These are phyloP conservation scores for Tolypocladium tropicale DNA, from an alignment of 2,329 filamentous ascomycete genomes.

Conservation along the genomic window DNA sequence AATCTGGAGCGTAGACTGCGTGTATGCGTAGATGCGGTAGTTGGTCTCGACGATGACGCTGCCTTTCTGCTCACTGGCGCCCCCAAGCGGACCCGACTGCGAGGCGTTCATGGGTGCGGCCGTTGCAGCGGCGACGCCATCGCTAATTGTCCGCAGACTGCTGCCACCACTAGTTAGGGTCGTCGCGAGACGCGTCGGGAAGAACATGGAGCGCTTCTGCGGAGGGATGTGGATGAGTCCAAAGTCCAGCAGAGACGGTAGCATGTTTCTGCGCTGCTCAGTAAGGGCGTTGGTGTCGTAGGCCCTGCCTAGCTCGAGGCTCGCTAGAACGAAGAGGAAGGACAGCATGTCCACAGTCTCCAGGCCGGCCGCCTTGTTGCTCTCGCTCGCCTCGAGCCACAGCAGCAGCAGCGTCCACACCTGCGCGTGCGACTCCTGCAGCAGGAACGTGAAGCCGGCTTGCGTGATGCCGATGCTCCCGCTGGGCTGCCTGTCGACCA, in stretches of 20 bases:
- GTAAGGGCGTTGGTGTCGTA: slow-evolving; percentile 83
- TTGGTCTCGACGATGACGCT: slow-evolving; percentile 97
- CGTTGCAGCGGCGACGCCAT: slow-evolving; percentile 58
- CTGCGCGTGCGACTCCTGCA: slow-evolving; percentile 93
- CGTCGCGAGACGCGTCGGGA: slow-evolving; percentile 87
- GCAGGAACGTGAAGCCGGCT: slow-evolving; percentile 84
- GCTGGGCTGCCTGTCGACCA: slow-evolving; percentile 58
- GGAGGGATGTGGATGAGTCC: slow-evolving; percentile 73
- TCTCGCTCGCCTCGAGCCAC: slow-evolving; percentile 77
- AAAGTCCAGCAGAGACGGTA: slow-evolving; percentile 85
- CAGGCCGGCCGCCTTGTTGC: slow-evolving; percentile 48
- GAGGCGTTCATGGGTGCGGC: slow-evolving; percentile 26
- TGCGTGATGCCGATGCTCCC: slow-evolving; percentile 76
- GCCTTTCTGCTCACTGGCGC: slow-evolving; percentile 46
- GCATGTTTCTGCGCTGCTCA: slow-evolving; percentile 72
- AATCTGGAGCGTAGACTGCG: slow-evolving; percentile 85
- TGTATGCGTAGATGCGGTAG: slow-evolving; percentile 96
- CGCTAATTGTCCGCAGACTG: slow-evolving; percentile 58
- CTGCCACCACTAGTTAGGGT: slow-evolving; percentile 81
- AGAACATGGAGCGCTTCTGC: slow-evolving; percentile 54
- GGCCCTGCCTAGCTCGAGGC: slow-evolving; percentile 79
- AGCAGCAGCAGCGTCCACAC: slow-evolving; percentile 93
- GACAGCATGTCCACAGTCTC: slow-evolving; percentile 89
- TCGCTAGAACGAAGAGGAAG: slow-evolving; percentile 92
- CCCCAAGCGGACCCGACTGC: slow-evolving; percentile 25